These are phyloP conservation scores for Picea sitchensis DNA, from an alignment of 75 land plant genomes.

Conservation along the genomic window DNA sequence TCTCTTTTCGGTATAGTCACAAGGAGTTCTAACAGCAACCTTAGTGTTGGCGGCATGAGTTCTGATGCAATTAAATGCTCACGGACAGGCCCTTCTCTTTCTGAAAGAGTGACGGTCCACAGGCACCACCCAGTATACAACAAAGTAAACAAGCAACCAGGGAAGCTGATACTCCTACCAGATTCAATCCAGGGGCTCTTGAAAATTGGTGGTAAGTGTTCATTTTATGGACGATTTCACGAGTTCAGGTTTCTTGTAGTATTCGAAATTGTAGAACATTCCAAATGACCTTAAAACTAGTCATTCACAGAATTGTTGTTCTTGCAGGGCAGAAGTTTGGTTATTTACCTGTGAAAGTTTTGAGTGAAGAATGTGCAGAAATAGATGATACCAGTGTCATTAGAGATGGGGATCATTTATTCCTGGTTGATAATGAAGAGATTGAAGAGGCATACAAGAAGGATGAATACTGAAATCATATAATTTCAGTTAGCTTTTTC, in stretches of 20 bases:
- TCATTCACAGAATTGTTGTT: not conserved
- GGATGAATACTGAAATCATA: too few species aligned
- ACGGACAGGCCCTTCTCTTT: not conserved
- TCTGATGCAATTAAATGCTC: not conserved
- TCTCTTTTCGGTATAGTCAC: constrained; percentile 59
- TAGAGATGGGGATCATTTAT: constrained; percentile 71
- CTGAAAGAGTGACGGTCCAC: constrained; percentile 28
- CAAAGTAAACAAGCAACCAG: constrained; percentile 12
- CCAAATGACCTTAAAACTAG: not conserved
- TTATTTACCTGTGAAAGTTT: constrained; percentile 32
- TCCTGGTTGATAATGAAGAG: constrained; percentile 18
- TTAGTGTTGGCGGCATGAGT: not conserved
- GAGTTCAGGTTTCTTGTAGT: not conserved
- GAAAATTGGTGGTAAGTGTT: constrained; percentile 28
- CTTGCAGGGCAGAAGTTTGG: constrained; percentile 47
- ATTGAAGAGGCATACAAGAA: too few species aligned
- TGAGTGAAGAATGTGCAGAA: constrained; percentile 52
- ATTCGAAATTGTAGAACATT: not conserved
- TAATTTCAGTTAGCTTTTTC: too few species aligned
- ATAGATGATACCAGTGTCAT: constrained; percentile 61
- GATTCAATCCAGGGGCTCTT: constrained; percentile 39
- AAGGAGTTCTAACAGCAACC: not conserved
- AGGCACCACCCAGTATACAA: constrained; percentile 10
- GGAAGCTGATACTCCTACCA: constrained; percentile 56
- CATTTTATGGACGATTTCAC: not conserved